phyloP scores from a whole-genome alignment of 495 filamentous ascomycete genomes.

The Melanomma pulvis-pyrius region DNA sequence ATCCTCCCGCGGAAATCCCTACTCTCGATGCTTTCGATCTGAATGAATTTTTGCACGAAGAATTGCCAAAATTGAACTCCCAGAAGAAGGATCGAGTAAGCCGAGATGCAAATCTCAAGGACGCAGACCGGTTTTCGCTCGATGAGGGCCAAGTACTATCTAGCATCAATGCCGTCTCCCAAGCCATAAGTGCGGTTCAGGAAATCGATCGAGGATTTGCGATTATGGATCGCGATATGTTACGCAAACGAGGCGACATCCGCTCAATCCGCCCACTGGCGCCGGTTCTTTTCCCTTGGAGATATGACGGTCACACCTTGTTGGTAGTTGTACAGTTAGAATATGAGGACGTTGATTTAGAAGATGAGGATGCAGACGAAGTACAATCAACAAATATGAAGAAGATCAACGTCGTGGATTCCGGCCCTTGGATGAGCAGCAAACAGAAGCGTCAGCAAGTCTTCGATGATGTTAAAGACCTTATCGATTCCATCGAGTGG shows the following conservation, averaged over 20 bases:
- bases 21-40: too few relatives aligned
- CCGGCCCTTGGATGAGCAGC: neutral
- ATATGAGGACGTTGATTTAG: neutral
- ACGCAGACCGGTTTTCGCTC: neutral
- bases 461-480: neutral
- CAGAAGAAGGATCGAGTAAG: too few relatives aligned
- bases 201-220: neutral
- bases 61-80: too few relatives aligned
- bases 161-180: neutral
- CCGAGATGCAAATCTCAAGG: too few relatives aligned
- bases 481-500: neutral
- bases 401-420: neutral
- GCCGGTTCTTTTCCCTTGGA: neutral
- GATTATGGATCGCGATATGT: neutral
- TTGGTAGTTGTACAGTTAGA: neutral
- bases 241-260: too few relatives aligned
- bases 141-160: neutral
- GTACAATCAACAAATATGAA: neutral
- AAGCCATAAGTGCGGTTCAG: neutral
- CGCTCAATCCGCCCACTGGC: too few relatives aligned
- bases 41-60: too few relatives aligned
- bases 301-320: neutral
- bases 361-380: too few relatives aligned
- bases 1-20: too few relatives aligned
- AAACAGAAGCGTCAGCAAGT: neutral